Evolutionary conservation across 2,329 filamentous ascomycete genomes (phyloP).

Genomic region (Shiraia sp.): DNA sequence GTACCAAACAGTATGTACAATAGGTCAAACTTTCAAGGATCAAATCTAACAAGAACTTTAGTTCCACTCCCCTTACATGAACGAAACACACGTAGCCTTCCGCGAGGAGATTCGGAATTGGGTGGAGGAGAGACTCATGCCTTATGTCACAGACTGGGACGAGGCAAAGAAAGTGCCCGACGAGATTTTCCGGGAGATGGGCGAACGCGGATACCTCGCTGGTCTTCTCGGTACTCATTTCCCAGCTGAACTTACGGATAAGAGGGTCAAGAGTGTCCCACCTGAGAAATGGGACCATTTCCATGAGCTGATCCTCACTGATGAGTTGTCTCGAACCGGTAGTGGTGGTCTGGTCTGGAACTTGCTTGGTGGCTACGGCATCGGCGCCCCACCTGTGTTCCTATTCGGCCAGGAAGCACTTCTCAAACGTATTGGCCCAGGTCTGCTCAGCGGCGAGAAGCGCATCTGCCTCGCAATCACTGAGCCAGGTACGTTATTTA

Average conservation of each 20-base stretch:
- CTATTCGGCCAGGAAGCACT: slow-evolving; percentile 88
- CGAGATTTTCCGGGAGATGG: slow-evolving; percentile 93
- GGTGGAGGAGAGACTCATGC: slow-evolving; percentile 88
- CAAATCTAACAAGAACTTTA: slow-evolving; percentile 42
- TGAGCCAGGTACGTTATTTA: slow-evolving; percentile 60
- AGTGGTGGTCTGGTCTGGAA: slow-evolving; percentile 98
- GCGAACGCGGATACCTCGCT: slow-evolving; percentile 88
- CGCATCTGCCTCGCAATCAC: slow-evolving; percentile 97
- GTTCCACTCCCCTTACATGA: slow-evolving; percentile 97
- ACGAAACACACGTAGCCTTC: slow-evolving; percentile 88
- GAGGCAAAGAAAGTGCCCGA: slow-evolving; percentile 89
- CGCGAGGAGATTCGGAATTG: slow-evolving; percentile 90
- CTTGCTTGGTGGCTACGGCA: slow-evolving; percentile 93
- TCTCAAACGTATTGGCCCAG: slow-evolving; percentile 84
- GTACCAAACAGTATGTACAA: slow-evolving; percentile 88
- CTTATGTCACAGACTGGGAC: slow-evolving; percentile 93
- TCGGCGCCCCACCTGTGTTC: slow-evolving; percentile 86
- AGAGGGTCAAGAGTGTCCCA: slow-evolving; percentile 74
- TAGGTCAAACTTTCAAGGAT: background rate
- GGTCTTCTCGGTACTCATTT: slow-evolving; percentile 85
- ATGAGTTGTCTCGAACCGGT: slow-evolving; percentile 86
- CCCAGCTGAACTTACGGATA: slow-evolving; percentile 72
- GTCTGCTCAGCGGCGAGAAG: slow-evolving; percentile 89
- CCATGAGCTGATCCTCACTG: slow-evolving; percentile 94
- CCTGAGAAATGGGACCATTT: slow-evolving; percentile 96